Conservation (phyloP, 768 basidiomycete species). For the Mycena rosella region DNA sequence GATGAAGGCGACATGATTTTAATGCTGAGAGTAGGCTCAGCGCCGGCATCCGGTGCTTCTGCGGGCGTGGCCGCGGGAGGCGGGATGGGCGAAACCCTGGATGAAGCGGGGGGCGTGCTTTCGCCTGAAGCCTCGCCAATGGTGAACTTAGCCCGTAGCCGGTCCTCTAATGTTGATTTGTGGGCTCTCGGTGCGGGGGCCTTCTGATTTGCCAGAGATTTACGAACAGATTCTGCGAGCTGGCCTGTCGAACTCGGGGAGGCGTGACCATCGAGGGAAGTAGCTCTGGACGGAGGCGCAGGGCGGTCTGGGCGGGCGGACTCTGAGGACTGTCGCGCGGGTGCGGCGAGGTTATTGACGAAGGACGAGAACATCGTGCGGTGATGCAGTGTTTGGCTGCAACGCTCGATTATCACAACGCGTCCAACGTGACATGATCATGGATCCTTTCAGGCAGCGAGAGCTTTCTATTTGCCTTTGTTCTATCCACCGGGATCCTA, state of each 20-base stretch:
- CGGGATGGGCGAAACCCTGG: constrained; percentile 57
- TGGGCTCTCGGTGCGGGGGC: constrained; percentile 43
- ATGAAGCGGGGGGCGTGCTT: constrained; percentile 56
- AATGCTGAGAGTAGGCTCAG: constrained; percentile 31
- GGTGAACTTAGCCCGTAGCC: constrained; percentile 73
- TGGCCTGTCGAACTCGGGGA: constrained; percentile 61
- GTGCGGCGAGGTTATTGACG: constrained; percentile 74
- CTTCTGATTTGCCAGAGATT: constrained; percentile 54
- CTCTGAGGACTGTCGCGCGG: constrained; percentile 31
- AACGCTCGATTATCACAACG: constrained; percentile 16
- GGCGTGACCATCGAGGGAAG: constrained; percentile 36
- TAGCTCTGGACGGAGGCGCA: constrained; percentile 22
- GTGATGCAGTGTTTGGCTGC: constrained; percentile 8
- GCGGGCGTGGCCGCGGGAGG: constrained; percentile 17
- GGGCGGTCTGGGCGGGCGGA: constrained; percentile 23
- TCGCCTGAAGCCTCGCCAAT: constrained; percentile 66
- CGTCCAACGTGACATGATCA: too few species aligned
- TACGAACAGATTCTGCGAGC: constrained; percentile 76
- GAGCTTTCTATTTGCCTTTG: too few species aligned
- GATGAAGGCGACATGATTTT: constrained; percentile 58
- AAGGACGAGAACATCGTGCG: too few species aligned
- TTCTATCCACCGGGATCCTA: too few species aligned
- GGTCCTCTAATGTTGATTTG: constrained; percentile 80
- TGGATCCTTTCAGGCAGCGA: too few species aligned
- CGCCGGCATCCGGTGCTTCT: not conserved